Evolutionary conservation across 306 rosid genomes (phyloP).

Genomic region (Mimosa bimucronata): DNA sequence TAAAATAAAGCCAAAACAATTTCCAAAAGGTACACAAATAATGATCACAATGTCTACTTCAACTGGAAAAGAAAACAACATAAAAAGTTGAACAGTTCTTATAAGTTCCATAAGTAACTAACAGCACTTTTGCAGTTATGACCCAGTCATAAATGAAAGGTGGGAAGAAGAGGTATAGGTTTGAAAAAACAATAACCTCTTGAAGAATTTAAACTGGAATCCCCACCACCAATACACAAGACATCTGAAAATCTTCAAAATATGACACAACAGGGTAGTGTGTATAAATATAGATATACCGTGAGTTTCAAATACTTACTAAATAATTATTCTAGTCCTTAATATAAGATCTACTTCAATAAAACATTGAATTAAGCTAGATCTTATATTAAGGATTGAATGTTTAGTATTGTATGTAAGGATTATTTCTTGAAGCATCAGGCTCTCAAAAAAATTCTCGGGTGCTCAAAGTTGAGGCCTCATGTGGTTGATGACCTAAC

Average conservation of each 20-base stretch:
- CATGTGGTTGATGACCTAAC: conserved; percentile 49
- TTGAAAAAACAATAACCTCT: not conserved
- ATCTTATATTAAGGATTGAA: too few relatives aligned
- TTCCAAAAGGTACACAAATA: not conserved
- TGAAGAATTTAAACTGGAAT: not conserved
- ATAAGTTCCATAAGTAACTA: not conserved
- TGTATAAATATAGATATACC: not conserved
- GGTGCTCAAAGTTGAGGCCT: conserved; percentile 46
- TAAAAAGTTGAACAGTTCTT: not conserved
- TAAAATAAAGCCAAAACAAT: not conserved
- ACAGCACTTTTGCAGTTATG: not conserved
- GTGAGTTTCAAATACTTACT: not conserved
- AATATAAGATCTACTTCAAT: too few relatives aligned
- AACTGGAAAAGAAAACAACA: conserved; percentile 27
- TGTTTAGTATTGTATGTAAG: not conserved
- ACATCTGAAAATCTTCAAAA: not conserved
- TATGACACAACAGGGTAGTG: not conserved
- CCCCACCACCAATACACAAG: not conserved
- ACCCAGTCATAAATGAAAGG: not conserved
- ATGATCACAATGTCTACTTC: conserved; percentile 9
- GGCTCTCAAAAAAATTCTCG: conserved; percentile 49
- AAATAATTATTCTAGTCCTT: too few relatives aligned
- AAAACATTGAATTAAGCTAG: too few relatives aligned
- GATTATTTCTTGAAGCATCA: not conserved
- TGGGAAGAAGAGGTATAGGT: conserved; percentile 5